phyloP scores from a whole-genome alignment of 441 rosid genomes.

The Populus hybrid region DNA sequence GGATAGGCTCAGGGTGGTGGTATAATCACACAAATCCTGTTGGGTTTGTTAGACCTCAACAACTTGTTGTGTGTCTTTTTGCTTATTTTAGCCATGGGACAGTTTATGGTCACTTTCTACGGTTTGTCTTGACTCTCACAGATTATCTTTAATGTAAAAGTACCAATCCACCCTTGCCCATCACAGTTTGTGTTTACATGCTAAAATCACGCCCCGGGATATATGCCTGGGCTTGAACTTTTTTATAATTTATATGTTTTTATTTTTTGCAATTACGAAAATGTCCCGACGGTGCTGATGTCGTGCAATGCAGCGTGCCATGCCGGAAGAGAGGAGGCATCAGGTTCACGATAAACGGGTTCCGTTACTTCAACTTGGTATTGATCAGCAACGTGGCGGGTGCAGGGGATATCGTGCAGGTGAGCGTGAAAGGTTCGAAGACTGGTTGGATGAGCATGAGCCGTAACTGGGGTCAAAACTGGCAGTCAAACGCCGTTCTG shows the following conservation, averaged over 20 bases:
- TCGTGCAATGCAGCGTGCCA: conserved; percentile 45
- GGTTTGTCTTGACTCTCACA: background rate
- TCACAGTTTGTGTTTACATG: background rate
- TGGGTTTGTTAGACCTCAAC: background rate
- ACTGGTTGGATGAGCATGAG: conserved; percentile 68
- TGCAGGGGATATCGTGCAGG: conserved; percentile 58
- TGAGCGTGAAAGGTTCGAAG: conserved; percentile 54
- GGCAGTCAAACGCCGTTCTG: conserved; percentile 57
- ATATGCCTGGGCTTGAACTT: background rate
- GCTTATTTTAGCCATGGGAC: background rate
- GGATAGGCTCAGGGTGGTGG: background rate
- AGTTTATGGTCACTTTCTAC: conserved; percentile 13
- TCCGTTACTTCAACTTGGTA: conserved; percentile 73
- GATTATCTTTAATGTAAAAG: background rate
- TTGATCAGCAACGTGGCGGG: conserved; percentile 70
- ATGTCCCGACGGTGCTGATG: background rate
- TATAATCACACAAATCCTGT: background rate
- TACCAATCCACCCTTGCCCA: background rate
- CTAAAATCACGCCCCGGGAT: conserved; percentile 24
- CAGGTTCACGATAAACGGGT: conserved; percentile 68
- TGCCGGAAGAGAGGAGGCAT: conserved; percentile 71
- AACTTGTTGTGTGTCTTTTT: background rate
- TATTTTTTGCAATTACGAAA: conserved; percentile 1
- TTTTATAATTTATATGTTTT: background rate
- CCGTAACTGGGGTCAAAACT: conserved; percentile 80